Evolutionary conservation across 805 yeast species (phyloP), one percentile per base, ranked within the genome.

Genomic region (Suhomyces sp.): DNA sequence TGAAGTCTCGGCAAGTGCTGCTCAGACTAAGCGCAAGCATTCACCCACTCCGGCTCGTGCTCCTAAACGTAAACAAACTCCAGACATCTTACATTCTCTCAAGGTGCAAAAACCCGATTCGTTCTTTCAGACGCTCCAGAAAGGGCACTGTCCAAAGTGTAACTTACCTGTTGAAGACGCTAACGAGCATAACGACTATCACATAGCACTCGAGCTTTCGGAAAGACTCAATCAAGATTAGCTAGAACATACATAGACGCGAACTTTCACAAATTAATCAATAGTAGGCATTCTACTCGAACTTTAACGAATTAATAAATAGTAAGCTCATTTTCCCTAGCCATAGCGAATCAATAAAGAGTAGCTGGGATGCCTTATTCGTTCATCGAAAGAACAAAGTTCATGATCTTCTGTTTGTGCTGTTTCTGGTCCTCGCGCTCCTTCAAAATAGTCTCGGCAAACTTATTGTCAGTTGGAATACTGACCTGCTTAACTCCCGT

Each of bases 371-470:
- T 19, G 19, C 19, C 26, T 24, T 23, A 46, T 8, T 51, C 22
- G 9, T 70, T 73, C 74, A 73, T 72, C 29, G 73, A 70, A 41
- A 80, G 61, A 23, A 86, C 87, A 53, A 83, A 75, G 40, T 76
- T 74, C 66, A 84, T 82, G 52, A 87, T 80, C 59, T 77, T 73
- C 55, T 82, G 82, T 50, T 82, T 78, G 65, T 86, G 87, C 41
- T 72, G 71, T 55, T 73, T 73, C 54, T 79, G 72, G 54, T 76
- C 74, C 50, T 74, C 80, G 49, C 78, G 82, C 53, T 82, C 84
- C 55, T 74, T 75, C 24, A 76, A 59, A 15, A 85, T 77, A 29
- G 76, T 78, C 33, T 78, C 74, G 0, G 83, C 86, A 63, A 87
- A 79, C 51, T 73, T 78, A 24, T 79, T 78, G 54, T 81, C 73